Percentiles rank a stretch among this genome's conserved stretches.
These are phyloP conservation scores for Coniella vitis DNA, from an alignment of 2,329 filamentous ascomycete genomes.

Conservation along the genomic window DNA sequence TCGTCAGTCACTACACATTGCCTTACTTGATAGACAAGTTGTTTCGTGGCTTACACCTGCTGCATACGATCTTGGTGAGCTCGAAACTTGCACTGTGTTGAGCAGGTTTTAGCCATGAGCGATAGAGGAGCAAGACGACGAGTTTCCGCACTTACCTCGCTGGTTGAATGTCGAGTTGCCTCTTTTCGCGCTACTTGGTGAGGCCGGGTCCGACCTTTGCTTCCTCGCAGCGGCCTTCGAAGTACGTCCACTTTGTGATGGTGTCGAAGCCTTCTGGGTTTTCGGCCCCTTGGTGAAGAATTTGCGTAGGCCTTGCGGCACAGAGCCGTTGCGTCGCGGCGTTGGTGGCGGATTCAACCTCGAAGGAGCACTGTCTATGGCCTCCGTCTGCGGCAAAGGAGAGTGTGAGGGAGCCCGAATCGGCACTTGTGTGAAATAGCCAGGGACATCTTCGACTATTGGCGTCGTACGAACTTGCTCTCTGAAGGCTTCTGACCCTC, in stretches of 20 bases:
- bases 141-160: background rate
- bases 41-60: slow-evolving; percentile 2
- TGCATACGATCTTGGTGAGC: slow-evolving; percentile 8
- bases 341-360: background rate
- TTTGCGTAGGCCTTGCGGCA: slow-evolving; percentile 1
- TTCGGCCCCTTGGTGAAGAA: slow-evolving; percentile 7
- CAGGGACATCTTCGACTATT: background rate
- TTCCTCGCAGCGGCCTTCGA: background rate
- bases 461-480: background rate
- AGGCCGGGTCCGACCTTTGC: background rate
- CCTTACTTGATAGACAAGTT: background rate
- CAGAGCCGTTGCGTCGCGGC: no score
- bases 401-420: background rate
- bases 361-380: background rate
- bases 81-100: background rate
- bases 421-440: slow-evolving; percentile 9
- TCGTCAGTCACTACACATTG: background rate
- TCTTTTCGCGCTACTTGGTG: background rate
- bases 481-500: background rate
- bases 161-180: background rate
- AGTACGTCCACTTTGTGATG: background rate
- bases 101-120: background rate
- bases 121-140: background rate
- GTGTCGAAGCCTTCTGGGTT: background rate
- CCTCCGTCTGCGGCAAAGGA: background rate